Evolutionary conservation across 257 asterid genomes (phyloP), one percentile per base, ranked within the genome.

Genomic region (Solanum arcanum): DNA sequence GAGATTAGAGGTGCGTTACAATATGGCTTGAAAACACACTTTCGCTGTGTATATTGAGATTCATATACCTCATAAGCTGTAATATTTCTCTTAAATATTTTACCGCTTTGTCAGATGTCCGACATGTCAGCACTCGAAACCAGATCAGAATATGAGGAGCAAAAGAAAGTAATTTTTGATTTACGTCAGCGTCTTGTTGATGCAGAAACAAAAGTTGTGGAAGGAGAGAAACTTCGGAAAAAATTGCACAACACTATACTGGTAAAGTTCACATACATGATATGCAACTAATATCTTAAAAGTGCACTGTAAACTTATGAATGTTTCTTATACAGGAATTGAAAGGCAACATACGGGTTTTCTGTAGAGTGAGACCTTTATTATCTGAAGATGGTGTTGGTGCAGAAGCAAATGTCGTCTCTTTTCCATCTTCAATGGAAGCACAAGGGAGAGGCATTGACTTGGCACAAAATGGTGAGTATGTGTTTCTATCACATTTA

Each of bases 281-380:
- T 81, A 49, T 49, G 31, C 85, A 49, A 47, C 46, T 81, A 39
- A 74, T 74, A 49, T 49, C 85, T 12, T 49, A 18, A 49, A 81
- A 80, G 68, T 15, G 0, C n/a, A 18, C 60, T 49, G 60, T 49
- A 49, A 49, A 31, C 39, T 42, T 73, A 56, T 25, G 21, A 60
- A 27, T 80, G 41, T 69, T 91, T 77, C 88, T 85, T 20, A 75
- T 82, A 12, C 91, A 97, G 99, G 99, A 97, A 89, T 81, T 97
- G 87, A 97, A 97, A 89, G 99, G 99, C 68, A 97, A 97, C 77
- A 97, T 96, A 44, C 94, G 98, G 11, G 99, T 96, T 85, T 97
- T 97, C 82, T 97, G 99, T 90, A 90, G 99, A 89, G 99, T 97
- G 87, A 91, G 99, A 49, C 99, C 98, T 60, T 64, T 95, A 73